phyloP scores from a whole-genome alignment of 768 basidiomycete genomes.

The Suillus hirtellus region DNA sequence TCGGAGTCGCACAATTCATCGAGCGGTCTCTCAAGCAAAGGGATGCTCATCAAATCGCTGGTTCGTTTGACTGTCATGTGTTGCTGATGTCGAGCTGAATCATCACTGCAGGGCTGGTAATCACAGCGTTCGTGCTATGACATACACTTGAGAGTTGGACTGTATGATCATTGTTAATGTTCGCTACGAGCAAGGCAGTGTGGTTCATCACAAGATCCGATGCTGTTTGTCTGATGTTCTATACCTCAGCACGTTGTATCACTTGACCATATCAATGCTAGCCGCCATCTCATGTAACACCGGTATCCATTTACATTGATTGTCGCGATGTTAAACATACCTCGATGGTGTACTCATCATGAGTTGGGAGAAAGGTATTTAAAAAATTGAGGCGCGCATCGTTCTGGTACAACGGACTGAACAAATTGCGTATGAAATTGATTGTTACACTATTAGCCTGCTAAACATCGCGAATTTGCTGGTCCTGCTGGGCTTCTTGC shows the following conservation, averaged over 20 bases:
- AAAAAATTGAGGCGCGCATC: slow-evolving; percentile 78
- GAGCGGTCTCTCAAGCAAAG: neutral
- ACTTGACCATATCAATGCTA: slow-evolving; percentile 65
- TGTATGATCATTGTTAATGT: slow-evolving; percentile 77
- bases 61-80: slow-evolving; percentile 40
- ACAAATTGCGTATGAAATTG: neutral
- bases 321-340: slow-evolving; percentile 71
- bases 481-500: neutral
- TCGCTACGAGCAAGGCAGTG: slow-evolving; percentile 97
- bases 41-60: slow-evolving; percentile 75
- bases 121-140: slow-evolving; percentile 88
- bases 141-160: slow-evolving; percentile 60
- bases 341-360: slow-evolving; percentile 75
- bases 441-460: neutral
- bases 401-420: neutral
- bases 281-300: slow-evolving; percentile 47
- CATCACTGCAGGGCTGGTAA: slow-evolving; percentile 68
- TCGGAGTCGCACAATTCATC: neutral
- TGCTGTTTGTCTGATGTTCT: neutral
- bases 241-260: slow-evolving; percentile 66
- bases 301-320: slow-evolving; percentile 77
- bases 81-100: neutral
- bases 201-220: slow-evolving; percentile 35
- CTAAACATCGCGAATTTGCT: neutral
- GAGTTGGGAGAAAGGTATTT: slow-evolving; percentile 94